Base-by-base conservation (phyloP, 2,329 filamentous ascomycete genomes). In the Ceratocystis lukuohia region DNA sequence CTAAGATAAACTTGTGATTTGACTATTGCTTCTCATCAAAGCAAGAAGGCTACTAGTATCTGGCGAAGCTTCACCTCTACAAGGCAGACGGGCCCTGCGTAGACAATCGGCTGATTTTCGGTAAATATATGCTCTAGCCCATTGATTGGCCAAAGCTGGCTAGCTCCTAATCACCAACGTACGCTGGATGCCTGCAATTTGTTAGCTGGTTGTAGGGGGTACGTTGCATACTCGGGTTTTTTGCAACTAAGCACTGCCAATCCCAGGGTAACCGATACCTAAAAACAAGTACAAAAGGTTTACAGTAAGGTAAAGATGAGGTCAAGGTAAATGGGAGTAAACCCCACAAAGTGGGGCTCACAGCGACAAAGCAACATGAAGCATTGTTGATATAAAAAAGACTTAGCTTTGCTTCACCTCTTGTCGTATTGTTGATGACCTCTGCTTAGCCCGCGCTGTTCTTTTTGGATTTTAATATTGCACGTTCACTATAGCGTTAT, bases 41-140 rank as follows among this genome's bases (percentile, higher is more conserved):
- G 37, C 37, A 41, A 20, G n/a, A 66, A 53, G 61, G 62, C 61
- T 67, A 53, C 65, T 64, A 65, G 10, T 28, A 44, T 62, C 20
- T 44, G 37, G 59, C 30, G 41, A 61, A 66, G 57, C 63, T 67
- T 66, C 37, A 44, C 46, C 33, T 8, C 28, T 48, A 22, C 50
- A 68, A 65, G 56, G 66, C 53, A 64, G 61, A 61, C 69, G 69
- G 68, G 37, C 37, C 66, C 57, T 66, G 65, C 56, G 64, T 68
- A 64, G 70, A 70, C 62, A 68, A 68, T 30, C 66, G 66, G 66
- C 48, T 68, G 50, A 68, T 66, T 22, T 20, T 62, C 61, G 65
- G 64, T 22, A 61, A 61, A 61, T 57, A 15, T 10, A 1, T 56
- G n/a, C 10, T 56, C 22, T 7, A 46, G 48, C 59, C 37, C 20